phyloP scores from a whole-genome alignment of 2,329 filamentous ascomycete species.

The Colletotrichum coccodes region DNA sequence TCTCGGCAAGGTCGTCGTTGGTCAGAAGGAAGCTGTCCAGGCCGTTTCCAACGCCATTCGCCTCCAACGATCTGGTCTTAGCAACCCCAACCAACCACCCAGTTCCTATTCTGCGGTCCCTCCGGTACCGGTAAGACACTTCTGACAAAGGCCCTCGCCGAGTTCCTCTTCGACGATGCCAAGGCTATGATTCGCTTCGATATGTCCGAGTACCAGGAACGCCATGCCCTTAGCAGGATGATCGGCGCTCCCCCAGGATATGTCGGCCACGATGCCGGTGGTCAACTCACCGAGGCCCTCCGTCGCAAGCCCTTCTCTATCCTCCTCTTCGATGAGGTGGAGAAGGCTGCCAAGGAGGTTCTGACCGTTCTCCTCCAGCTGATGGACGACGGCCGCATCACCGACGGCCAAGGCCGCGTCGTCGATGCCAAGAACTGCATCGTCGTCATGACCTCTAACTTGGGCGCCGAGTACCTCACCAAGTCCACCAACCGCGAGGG shows the following conservation, averaged over 20 bases:
- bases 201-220: slow-evolving; percentile 99
- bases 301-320: slow-evolving; percentile 97
- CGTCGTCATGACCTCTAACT: slow-evolving; percentile 98
- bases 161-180: slow-evolving; percentile 97
- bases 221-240: slow-evolving; percentile 94
- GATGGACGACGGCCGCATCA: slow-evolving; percentile 99
- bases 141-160: slow-evolving; percentile 94
- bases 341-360: slow-evolving; percentile 98
- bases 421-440: slow-evolving; percentile 98
- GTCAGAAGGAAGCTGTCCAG: slow-evolving; percentile 91
- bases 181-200: slow-evolving; percentile 99
- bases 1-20: slow-evolving; percentile 85
- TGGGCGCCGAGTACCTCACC: slow-evolving; percentile 93
- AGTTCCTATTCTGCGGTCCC: slow-evolving; percentile 99
- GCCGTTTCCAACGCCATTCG: slow-evolving; percentile 97
- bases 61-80: slow-evolving; percentile 91
- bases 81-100: slow-evolving; percentile 95
- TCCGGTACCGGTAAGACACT: slow-evolving; percentile 98
- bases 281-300: slow-evolving; percentile 93
- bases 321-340: slow-evolving; percentile 95
- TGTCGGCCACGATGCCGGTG: slow-evolving; percentile 94
- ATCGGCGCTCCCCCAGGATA: slow-evolving; percentile 98
- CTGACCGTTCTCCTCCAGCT: slow-evolving; percentile 97
- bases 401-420: slow-evolving; percentile 94
- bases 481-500: slow-evolving; percentile 83